These are phyloP conservation scores for Euphrasia arctica DNA, from an alignment of 305 asterid species.

Conservation along the genomic window DNA sequence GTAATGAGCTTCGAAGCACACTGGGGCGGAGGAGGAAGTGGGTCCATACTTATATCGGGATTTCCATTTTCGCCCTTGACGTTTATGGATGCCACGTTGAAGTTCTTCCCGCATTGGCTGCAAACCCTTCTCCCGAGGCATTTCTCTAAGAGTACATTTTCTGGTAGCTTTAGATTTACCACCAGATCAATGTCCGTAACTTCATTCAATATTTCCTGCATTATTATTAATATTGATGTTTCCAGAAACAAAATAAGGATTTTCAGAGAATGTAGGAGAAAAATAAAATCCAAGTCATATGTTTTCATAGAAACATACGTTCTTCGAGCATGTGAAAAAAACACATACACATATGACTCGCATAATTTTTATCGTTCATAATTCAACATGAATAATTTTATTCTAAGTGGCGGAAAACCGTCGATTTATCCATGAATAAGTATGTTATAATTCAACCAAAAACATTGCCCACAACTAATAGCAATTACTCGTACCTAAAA, in stretches of 20 bases:
- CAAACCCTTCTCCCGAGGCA: slow-evolving; percentile 96
- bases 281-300: neutral
- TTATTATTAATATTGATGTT: neutral
- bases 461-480: neutral
- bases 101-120: slow-evolving; percentile 87
- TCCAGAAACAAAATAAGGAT: too few species aligned
- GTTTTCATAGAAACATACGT: neutral
- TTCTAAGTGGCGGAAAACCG: too few species aligned
- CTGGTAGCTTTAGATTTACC: slow-evolving; percentile 95
- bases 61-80: slow-evolving; percentile 84
- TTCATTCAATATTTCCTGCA: slow-evolving; percentile 86
- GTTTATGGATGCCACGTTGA: slow-evolving; percentile 81
- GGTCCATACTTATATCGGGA: slow-evolving; percentile 86
- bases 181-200: slow-evolving; percentile 93
- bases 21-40: slow-evolving; percentile 80
- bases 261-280: too few species aligned
- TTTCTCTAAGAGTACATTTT: slow-evolving; percentile 81
- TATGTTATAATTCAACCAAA: too few species aligned
- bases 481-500: too few species aligned
- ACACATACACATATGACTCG: neutral
- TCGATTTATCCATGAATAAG: too few species aligned
- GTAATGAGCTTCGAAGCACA: slow-evolving; percentile 84
- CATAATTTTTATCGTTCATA: neutral
- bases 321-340: neutral
- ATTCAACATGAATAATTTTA: neutral